phyloP scores from a whole-genome alignment of 2,329 filamentous ascomycete species.

The Malbranchea cinnamomea region DNA sequence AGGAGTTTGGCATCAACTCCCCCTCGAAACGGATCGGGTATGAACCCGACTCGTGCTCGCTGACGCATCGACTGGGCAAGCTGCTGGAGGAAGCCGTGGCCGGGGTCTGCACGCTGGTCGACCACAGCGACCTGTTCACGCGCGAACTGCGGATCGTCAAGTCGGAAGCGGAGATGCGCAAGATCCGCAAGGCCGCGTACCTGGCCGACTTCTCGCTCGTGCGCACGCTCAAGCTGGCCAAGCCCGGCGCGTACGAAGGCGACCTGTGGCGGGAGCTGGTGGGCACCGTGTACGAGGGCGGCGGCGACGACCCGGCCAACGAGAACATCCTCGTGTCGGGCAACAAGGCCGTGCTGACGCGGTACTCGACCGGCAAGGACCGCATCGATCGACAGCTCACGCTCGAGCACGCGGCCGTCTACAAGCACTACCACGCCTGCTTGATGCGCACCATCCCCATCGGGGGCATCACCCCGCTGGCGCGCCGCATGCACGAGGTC shows the following conservation, averaged over 20 bases:
- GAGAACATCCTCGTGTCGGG: constrained; percentile 22
- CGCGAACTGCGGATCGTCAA: constrained; percentile 20
- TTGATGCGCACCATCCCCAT: constrained; percentile 21
- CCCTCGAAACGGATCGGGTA: constrained; percentile 18
- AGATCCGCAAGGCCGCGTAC: constrained; percentile 21
- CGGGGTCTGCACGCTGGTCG: constrained; percentile 16
- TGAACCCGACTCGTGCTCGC: constrained; percentile 23
- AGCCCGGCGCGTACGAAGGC: constrained; percentile 22
- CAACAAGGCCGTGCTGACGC: constrained; percentile 20
- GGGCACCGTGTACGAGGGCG: constrained; percentile 21
- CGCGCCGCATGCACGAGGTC: constrained; percentile 15
- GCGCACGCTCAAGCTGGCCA: constrained; percentile 21
- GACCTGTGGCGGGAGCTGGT: constrained; percentile 21
- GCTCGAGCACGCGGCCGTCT: constrained; percentile 19
- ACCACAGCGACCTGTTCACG: constrained; percentile 17
- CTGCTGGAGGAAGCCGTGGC: constrained; percentile 21
- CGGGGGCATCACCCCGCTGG: constrained; percentile 16
- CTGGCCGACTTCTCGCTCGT: constrained; percentile 21
- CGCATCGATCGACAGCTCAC: constrained; percentile 20
- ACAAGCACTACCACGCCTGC: constrained; percentile 22
- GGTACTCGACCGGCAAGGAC: constrained; percentile 19
- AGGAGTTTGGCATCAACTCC: constrained; percentile 18
- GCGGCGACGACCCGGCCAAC: constrained; percentile 22
- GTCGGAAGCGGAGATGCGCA: constrained; percentile 17
- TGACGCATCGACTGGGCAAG: constrained; percentile 21